Evolutionary conservation across 2,329 filamentous ascomycete species (phyloP).

Genomic region (Ophiocordyceps camponoti-floridani): DNA sequence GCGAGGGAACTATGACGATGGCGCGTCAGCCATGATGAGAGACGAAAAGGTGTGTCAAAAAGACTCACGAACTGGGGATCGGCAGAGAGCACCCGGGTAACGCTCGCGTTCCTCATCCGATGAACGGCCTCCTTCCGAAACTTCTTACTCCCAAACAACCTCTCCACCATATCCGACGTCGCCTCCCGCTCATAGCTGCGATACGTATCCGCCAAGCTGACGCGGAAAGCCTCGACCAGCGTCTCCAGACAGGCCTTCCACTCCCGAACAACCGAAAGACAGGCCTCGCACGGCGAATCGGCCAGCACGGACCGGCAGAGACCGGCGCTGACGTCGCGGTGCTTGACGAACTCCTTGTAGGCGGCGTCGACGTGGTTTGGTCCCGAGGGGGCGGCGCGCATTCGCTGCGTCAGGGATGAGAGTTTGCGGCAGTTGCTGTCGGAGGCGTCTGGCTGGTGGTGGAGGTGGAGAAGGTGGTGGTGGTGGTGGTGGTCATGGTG

Average conservation of each 20-base stretch:
- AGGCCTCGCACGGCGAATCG: constrained; percentile 17
- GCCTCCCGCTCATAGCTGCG: constrained; percentile 24
- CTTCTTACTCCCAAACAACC: constrained; percentile 21
- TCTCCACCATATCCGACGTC: constrained; percentile 22
- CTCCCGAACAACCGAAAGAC: constrained; percentile 16
- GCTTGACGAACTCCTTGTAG: constrained; percentile 24
- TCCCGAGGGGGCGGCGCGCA: constrained; percentile 14
- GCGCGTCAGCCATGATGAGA: too few species aligned
- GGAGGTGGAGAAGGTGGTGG: too few species aligned
- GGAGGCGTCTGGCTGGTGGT: constrained; percentile 10
- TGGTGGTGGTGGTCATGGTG: too few species aligned
- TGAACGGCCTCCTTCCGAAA: constrained; percentile 24
- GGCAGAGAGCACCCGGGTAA: constrained; percentile 23
- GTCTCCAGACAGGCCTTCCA: constrained; percentile 25
- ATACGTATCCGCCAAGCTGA: constrained; percentile 25
- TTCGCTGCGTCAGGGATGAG: constrained; percentile 15
- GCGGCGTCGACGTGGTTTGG: constrained; percentile 22
- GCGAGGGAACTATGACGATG: constrained; percentile 15
- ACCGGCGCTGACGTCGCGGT: constrained; percentile 19
- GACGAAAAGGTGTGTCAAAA: too few species aligned
- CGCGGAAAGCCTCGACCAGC: constrained; percentile 21
- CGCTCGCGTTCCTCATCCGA: constrained; percentile 26
- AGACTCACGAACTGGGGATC: constrained; percentile 21
- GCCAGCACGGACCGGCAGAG: constrained; percentile 22
- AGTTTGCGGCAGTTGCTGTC: constrained; percentile 18